Evolutionary conservation across 1,284 basidiomycete genomes (phyloP).

Genomic region (Ceratobasidium sp.): DNA sequence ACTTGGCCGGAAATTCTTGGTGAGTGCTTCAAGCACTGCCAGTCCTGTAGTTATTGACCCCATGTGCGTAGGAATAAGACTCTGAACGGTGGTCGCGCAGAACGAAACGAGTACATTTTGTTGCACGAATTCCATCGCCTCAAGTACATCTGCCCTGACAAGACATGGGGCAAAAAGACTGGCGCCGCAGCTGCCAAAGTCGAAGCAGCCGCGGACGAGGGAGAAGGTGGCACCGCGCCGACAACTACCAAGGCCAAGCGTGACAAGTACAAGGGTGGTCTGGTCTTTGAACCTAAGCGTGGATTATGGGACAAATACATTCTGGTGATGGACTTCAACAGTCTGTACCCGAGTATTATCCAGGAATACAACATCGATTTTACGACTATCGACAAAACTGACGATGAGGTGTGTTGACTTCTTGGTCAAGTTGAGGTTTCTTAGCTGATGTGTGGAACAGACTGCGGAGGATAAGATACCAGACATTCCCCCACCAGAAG

Average conservation of each 20-base stretch:
- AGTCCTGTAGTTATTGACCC: constrained; percentile 30
- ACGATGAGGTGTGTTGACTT: constrained; percentile 67
- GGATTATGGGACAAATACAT: constrained; percentile 98
- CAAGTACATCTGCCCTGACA: constrained; percentile 98
- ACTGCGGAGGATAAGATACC: constrained; percentile 88
- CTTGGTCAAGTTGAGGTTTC: constrained; percentile 33
- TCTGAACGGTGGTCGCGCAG: constrained; percentile 93
- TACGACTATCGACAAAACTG: constrained; percentile 87
- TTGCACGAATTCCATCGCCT: constrained; percentile 97
- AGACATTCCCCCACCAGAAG: constrained; percentile 82
- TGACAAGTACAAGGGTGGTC: constrained; percentile 98
- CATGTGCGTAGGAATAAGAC: constrained; percentile 84
- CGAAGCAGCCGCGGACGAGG: constrained; percentile 74
- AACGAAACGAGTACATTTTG: constrained; percentile 99
- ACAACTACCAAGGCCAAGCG: constrained; percentile 77
- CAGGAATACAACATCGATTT: constrained; percentile 99
- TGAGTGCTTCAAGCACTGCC: constrained; percentile 57
- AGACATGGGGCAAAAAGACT: constrained; percentile 83
- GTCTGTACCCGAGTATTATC: constrained; percentile 98
- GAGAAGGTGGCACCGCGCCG: constrained; percentile 57
- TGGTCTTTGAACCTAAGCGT: constrained; percentile 97
- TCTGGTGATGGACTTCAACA: constrained; percentile 99
- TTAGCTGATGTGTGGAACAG: constrained; percentile 58
- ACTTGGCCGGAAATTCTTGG: constrained; percentile 98
- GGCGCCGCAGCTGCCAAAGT: constrained; percentile 66